Evolutionary conservation across 225 moss, liverwort and hornwort species (phyloP).

Genomic region (Asterella californica): DNA sequence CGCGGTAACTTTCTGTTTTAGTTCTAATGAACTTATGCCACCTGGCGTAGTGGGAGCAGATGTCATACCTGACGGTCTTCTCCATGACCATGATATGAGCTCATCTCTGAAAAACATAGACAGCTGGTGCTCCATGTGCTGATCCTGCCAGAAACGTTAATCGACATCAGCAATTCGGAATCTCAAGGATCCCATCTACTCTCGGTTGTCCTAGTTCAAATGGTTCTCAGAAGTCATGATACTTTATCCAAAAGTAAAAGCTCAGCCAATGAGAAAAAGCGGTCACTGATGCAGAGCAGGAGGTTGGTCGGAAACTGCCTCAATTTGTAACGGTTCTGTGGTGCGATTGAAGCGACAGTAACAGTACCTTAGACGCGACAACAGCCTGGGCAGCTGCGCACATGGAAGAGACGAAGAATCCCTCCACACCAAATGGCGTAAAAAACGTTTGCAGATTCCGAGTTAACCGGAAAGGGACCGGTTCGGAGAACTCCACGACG

Average conservation of each 20-base stretch:
- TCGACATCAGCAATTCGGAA: not conserved
- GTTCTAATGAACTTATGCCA: constrained; percentile 78
- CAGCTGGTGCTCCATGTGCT: constrained; percentile 94
- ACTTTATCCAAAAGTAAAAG: not conserved
- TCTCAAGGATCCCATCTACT: no score
- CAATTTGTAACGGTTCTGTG: not conserved
- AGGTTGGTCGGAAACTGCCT: no score
- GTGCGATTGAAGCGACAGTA: not conserved
- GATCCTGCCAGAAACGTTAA: constrained; percentile 54
- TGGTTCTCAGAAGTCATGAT: not conserved
- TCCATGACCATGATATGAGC: constrained; percentile 99
- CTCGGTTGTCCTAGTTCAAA: not conserved
- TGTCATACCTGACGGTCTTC: constrained; percentile 73
- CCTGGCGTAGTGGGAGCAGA: constrained; percentile 60
- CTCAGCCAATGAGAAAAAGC: not conserved
- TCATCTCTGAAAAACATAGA: constrained; percentile 99
- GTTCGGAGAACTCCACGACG: constrained; percentile 92
- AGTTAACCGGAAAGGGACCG: constrained; percentile 93
- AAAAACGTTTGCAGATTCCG: constrained; percentile 98
- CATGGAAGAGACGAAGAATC: constrained; percentile 96
- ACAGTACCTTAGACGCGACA: constrained; percentile 79
- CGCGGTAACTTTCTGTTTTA: constrained; percentile 81
- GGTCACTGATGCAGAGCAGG: not conserved
- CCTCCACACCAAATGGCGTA: constrained; percentile 97
- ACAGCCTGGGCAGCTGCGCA: constrained; percentile 97